phyloP scores from a whole-genome alignment of 2,329 filamentous ascomycete species.

The Biscogniauxia marginata region DNA sequence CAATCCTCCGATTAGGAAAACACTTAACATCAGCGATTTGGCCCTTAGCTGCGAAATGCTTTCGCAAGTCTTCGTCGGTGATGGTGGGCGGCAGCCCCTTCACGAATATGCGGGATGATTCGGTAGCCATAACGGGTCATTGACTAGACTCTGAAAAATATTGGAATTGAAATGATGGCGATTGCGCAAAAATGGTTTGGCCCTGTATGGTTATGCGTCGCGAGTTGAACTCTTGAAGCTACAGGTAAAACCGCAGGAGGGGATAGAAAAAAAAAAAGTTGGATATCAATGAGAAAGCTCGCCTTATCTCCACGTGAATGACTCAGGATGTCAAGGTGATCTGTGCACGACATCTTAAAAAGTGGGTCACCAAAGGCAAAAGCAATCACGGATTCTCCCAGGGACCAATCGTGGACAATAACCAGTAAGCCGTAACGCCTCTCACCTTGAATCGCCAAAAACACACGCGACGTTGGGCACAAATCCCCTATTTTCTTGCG shows the following conservation, averaged over 20 bases:
- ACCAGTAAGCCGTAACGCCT: conserved; percentile 1
- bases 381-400: not conserved
- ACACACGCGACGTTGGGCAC: conserved; percentile 15
- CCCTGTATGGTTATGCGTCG: not conserved
- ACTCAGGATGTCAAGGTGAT: not conserved
- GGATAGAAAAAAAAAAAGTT: not conserved
- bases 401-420: conserved; percentile 4
- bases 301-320: not conserved
- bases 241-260: not conserved
- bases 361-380: not conserved
- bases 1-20: conserved; percentile 85
- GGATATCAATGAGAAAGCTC: not conserved
- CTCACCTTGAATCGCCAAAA: conserved; percentile 6
- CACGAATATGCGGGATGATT: conserved; percentile 73
- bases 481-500: not conserved
- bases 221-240: not conserved
- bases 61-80: conserved; percentile 79
- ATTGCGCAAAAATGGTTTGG: not conserved
- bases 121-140: conserved; percentile 36
- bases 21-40: conserved; percentile 91
- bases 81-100: conserved; percentile 82
- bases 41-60: conserved; percentile 76
- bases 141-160: not conserved
- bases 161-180: not conserved
- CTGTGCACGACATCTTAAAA: not conserved